Base-by-base conservation (phyloP, 2,329 filamentous ascomycete genomes). In the Talaromyces sp. region DNA sequence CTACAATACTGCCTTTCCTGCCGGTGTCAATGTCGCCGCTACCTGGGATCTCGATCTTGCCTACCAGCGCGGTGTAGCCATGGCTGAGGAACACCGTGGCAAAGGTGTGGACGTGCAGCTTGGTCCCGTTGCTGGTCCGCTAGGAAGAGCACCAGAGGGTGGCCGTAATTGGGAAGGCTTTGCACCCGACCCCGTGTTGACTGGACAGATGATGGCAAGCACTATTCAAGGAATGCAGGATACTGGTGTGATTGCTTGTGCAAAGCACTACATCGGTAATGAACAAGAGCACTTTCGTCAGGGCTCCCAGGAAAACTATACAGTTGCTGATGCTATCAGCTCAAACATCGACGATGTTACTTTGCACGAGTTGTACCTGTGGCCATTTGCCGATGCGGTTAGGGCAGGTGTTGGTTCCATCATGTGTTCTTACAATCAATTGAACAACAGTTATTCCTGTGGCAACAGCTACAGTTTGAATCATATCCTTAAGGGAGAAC, bases 181-280 rank as follows among this genome's bases (percentile, higher is more conserved):
- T 79, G 87, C 88, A 5, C 88, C 90, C 3, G 91, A 95, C 71
- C 91, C 91, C 0, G 88, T 90, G 14, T 82, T 93, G 62, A 88
- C 91, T 61, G 93, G 90, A 61, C 81, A 89, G 68, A 87, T 87
- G 62, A 88, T 93, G 70, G 87, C 87, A 43, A 83, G 90, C 73
- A 91, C 89, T 1, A 84, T 96, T 67, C 84, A 86, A 73, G 93
- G 93, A 67, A 93, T 96, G 52, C 93, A 96, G 74, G 86, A 89
- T 72, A 87, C 88, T 14, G 92, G 92, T 74, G 86, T 94, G 62
- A 90, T 96, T 78, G 92, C 93, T 67, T 93, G 90, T 72, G 89
- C 90, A 56, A 94, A 93, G 82, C 90, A 93, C 74, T 90, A 82
- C 74, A 85, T 92, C 65, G 84, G 80, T 58, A 91, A 93, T 70